Conservation (phyloP, 2,329 filamentous ascomycete species). For the Fusarium caatingaense region DNA sequence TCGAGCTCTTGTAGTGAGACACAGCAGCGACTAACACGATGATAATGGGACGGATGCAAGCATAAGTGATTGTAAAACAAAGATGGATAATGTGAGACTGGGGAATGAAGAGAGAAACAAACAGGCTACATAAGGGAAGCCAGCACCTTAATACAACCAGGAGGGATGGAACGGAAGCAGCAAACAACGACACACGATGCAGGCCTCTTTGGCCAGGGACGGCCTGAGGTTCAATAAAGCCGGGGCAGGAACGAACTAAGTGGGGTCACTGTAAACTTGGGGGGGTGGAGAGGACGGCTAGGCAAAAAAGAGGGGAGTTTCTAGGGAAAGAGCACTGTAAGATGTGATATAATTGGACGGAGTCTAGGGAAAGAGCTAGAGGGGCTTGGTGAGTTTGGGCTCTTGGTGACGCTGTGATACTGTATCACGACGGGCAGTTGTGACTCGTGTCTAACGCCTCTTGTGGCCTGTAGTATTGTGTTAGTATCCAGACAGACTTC, state of each 20-base stretch:
- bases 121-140: constrained; percentile 28
- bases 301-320: constrained; percentile 30
- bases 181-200: constrained; percentile 29
- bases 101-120: constrained; percentile 15
- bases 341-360: constrained; percentile 12
- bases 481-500: neutral
- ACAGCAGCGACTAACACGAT: constrained; percentile 18
- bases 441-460: constrained; percentile 26
- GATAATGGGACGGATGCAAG: constrained; percentile 3
- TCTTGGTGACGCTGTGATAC: constrained; percentile 39
- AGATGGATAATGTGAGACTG: constrained; percentile 2
- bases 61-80: neutral
- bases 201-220: constrained; percentile 19
- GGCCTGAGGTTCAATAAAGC: constrained; percentile 32
- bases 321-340: constrained; percentile 7
- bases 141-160: constrained; percentile 23
- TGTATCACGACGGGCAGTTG: constrained; percentile 16
- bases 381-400: constrained; percentile 8
- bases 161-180: constrained; percentile 21
- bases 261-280: constrained; percentile 34
- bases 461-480: constrained; percentile 9
- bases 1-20: constrained; percentile 18
- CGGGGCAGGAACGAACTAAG: constrained; percentile 23
- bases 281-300: constrained; percentile 31
- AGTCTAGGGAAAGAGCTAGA: constrained; percentile 15